phyloP scores from a whole-genome alignment of 768 basidiomycete genomes.

The Leccinum fibrillosum region DNA sequence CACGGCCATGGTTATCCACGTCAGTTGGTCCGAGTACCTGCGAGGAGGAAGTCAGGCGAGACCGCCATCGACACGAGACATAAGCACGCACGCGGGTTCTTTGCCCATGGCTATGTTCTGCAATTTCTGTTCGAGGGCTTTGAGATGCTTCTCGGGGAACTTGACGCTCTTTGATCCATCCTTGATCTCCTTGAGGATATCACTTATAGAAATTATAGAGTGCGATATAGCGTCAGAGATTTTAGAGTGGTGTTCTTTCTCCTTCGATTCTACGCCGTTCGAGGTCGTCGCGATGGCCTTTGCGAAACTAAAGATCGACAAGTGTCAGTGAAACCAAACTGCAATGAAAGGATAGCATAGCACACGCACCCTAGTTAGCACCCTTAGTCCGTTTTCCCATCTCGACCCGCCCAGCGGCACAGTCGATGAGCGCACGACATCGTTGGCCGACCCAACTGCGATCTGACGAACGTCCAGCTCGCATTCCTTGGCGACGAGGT shows the following conservation, averaged over 20 bases:
- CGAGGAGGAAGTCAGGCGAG: conserved; percentile 1
- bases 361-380: too few species aligned
- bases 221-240: conserved; percentile 59
- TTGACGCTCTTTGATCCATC: conserved; percentile 83
- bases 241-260: conserved; percentile 66
- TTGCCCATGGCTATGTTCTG: conserved; percentile 93
- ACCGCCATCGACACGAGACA: not conserved
- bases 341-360: too few species aligned
- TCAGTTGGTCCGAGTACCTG: conserved; percentile 87
- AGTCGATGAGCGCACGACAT: too few species aligned
- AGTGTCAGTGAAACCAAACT: too few species aligned
- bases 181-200: conserved; percentile 75
- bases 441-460: too few species aligned
- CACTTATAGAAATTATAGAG: conserved; percentile 60
- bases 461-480: too few species aligned
- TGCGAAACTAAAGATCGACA: conserved; percentile 14
- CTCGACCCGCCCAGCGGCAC: too few species aligned
- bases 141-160: conserved; percentile 92
- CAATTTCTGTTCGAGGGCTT: conserved; percentile 84
- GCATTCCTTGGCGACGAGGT: too few species aligned
- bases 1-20: conserved; percentile 85
- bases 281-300: conserved; percentile 39
- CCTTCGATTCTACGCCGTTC: conserved; percentile 41
- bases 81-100: conserved; percentile 71
- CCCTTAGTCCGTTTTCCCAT: too few species aligned